Evolutionary conservation across 2,329 filamentous ascomycete genomes (phyloP), one percentile per base, ranked within the genome.

Genomic region (Ascochyta lentis): DNA sequence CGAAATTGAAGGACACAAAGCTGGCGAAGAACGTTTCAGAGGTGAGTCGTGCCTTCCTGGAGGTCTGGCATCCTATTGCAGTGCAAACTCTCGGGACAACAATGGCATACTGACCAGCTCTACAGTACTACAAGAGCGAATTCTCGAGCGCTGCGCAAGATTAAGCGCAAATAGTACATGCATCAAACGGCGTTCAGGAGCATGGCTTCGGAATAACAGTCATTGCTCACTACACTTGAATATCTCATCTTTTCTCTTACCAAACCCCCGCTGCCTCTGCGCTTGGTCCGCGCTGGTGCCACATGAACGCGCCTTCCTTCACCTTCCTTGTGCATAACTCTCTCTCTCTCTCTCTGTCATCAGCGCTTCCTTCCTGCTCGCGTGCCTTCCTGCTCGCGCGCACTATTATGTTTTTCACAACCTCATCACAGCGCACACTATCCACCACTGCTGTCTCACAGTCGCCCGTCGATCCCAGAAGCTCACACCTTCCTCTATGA

Each of bases 11-110:
- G 44, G 59, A 73, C 49, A 62, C 65, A 40, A 74, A 69, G 54
- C 44, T 75, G 51, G 71, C 73, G 6, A 69, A 66, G 43, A 70
- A 72, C 19, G 67, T 71, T 13, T 65, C 68, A 55, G 73, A 76
- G 63, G 75, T 76, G 63, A 69, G 70, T 73, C 53, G 44, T 53
- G 66, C 59, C 58, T 74, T 73, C 53, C 56, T 72, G 27, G 68
- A 70, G 63, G 69, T 74, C 56, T 39, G 68, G 53, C 40, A 54
- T 48, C 61, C 50, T 52, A 41, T 13, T 38, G 41, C 26, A 52
- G 40, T 31, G 24, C 23, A 26, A 15, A 42, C 40, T 42, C 39
- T 35, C 10, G 27, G 3, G 13, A 22, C 4, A 19, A 31, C 41
- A 40, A 15, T 10, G 23, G 41, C 19, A 42, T 51, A 39, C 67